Percentiles rank a stretch among this genome's conserved stretches.
These are phyloP conservation scores for Rhizopus microsporus DNA, from an alignment of 371 early-diverging fungal species.

Conservation along the genomic window DNA sequence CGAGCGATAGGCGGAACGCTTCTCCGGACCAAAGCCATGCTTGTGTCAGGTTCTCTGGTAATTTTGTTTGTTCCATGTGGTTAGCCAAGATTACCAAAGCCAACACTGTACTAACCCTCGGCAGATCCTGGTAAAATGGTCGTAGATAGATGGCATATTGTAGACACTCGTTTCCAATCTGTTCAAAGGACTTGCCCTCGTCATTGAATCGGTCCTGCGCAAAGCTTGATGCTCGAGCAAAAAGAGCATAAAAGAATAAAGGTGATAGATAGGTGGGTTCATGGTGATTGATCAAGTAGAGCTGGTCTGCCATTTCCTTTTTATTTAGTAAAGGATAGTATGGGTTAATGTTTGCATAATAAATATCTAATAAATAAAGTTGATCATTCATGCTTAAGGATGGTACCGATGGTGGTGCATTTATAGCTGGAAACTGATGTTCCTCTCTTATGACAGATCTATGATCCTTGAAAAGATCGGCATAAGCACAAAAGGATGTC, in stretches of 20 bases:
- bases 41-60: slow-evolving; percentile 20
- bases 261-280: slow-evolving; percentile 33
- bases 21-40: slow-evolving; percentile 45
- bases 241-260: slow-evolving; percentile 43
- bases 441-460: slow-evolving; percentile 9
- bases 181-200: slow-evolving; percentile 6
- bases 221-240: slow-evolving; percentile 41
- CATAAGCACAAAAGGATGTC: slow-evolving; percentile 25
- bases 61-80: slow-evolving; percentile 33
- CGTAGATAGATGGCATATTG: slow-evolving; percentile 21
- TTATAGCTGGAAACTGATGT: slow-evolving; percentile 12
- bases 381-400: slow-evolving; percentile 24
- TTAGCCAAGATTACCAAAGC: slow-evolving; percentile 38
- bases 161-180: slow-evolving; percentile 18
- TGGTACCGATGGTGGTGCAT: slow-evolving; percentile 2
- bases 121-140: slow-evolving; percentile 27
- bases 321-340: slow-evolving; percentile 54
- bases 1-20: slow-evolving; percentile 43
- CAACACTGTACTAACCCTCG: slow-evolving; percentile 32
- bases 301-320: slow-evolving; percentile 26
- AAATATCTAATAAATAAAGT: slow-evolving; percentile 47
- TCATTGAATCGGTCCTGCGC: slow-evolving; percentile 16
- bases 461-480: background rate
- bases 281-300: slow-evolving; percentile 12
- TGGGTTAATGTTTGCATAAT: slow-evolving; percentile 56